Conservation (phyloP, 2,329 filamentous ascomycete species). For the Pyricularia sp. region DNA sequence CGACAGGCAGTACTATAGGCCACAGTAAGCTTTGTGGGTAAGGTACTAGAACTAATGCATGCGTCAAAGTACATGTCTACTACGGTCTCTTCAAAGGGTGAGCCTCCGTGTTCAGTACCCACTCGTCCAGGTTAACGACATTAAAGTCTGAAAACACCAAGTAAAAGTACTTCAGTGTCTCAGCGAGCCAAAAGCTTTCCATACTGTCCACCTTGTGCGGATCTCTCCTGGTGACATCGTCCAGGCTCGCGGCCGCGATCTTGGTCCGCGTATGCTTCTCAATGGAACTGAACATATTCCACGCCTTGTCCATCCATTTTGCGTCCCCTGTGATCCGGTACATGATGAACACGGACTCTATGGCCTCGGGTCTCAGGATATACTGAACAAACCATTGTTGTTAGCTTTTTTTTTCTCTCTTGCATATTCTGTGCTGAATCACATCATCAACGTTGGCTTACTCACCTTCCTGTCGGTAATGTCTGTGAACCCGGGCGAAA, state of each 20-base stretch:
- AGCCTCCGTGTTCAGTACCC: slow-evolving; percentile 50
- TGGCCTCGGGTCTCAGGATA: slow-evolving; percentile 65
- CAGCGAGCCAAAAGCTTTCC: slow-evolving; percentile 69
- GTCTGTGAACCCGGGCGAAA: slow-evolving; percentile 46
- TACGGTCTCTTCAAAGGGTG: slow-evolving; percentile 34
- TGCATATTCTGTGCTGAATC: too few relatives aligned
- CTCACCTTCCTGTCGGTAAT: slow-evolving; percentile 37
- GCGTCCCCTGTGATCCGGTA: slow-evolving; percentile 62
- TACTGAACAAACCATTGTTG: slow-evolving; percentile 26
- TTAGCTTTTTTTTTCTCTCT: not conserved
- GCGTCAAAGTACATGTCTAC: too few relatives aligned
- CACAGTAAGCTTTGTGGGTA: too few relatives aligned
- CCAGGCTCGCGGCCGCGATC: slow-evolving; percentile 55
- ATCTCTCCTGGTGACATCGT: slow-evolving; percentile 47
- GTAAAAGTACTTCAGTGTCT: slow-evolving; percentile 61
- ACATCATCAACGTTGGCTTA: not conserved
- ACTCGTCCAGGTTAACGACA: slow-evolving; percentile 50
- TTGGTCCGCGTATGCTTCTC: slow-evolving; percentile 50
- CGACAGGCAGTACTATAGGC: too few relatives aligned
- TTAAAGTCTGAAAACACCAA: slow-evolving; percentile 51
- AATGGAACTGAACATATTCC: slow-evolving; percentile 64
- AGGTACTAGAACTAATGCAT: too few relatives aligned
- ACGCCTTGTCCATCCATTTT: slow-evolving; percentile 58
- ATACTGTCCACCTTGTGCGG: slow-evolving; percentile 46
- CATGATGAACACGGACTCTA: slow-evolving; percentile 73